These are phyloP conservation scores for Vachellia pachyceras DNA, from an alignment of 306 rosid genomes.

Conservation along the genomic window DNA sequence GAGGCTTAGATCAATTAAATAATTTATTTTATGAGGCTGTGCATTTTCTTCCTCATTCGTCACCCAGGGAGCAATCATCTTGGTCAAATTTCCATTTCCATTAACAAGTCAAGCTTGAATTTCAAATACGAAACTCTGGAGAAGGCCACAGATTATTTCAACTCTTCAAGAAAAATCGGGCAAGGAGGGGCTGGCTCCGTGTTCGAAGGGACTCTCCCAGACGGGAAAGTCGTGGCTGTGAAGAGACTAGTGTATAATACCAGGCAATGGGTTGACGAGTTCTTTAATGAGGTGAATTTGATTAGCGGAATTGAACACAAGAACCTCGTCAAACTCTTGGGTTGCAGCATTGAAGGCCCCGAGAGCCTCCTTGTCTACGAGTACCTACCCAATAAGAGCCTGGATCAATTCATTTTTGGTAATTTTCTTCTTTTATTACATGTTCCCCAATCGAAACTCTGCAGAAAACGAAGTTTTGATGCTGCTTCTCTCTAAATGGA, in stretches of 20 bases:
- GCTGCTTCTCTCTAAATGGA: too few species aligned
- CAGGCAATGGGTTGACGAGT: conserved; percentile 95
- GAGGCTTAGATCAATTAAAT: background rate
- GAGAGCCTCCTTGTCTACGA: conserved; percentile 92
- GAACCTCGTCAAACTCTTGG: conserved; percentile 80
- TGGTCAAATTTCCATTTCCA: conserved; percentile 46
- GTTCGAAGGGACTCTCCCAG: conserved; percentile 74
- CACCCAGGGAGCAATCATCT: conserved; percentile 46
- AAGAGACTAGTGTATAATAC: conserved; percentile 88
- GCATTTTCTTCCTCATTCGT: conserved; percentile 21
- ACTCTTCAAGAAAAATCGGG: conserved; percentile 68
- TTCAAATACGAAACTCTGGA: conserved; percentile 83
- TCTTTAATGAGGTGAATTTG: conserved; percentile 92
- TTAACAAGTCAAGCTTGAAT: conserved; percentile 59
- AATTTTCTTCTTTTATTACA: conserved; percentile 29
- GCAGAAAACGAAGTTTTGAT: background rate
- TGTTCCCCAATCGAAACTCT: background rate
- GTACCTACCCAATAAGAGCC: conserved; percentile 69
- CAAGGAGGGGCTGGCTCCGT: conserved; percentile 94
- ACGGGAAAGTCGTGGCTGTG: conserved; percentile 70
- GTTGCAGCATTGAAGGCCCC: conserved; percentile 97
- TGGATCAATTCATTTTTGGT: conserved; percentile 84
- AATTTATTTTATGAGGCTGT: conserved; percentile 6
- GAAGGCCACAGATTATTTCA: conserved; percentile 80
- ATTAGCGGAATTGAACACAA: conserved; percentile 79